Percentiles rank a stretch among this genome's conserved stretches.
These are phyloP conservation scores for Porogramme epimiltina DNA, from an alignment of 1,284 basidiomycete species.

Conservation along the genomic window DNA sequence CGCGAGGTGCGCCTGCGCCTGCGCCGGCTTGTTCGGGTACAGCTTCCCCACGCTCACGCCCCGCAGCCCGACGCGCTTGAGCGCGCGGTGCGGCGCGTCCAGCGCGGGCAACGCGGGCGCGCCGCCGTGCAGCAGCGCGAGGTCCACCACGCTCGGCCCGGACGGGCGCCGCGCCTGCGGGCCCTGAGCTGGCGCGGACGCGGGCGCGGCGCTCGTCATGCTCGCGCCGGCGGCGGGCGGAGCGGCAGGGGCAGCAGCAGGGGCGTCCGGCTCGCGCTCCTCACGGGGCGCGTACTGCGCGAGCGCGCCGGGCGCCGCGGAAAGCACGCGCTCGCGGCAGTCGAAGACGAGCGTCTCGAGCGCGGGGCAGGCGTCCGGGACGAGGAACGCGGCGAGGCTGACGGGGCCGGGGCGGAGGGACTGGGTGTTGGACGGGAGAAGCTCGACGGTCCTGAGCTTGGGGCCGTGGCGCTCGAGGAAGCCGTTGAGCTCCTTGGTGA, in stretches of 20 bases:
- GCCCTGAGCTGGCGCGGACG: no score
- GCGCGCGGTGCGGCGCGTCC: slow-evolving; percentile 35
- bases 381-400: slow-evolving; percentile 51
- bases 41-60: slow-evolving; percentile 42
- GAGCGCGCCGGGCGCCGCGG: slow-evolving; percentile 10
- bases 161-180: background rate
- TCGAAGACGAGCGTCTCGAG: slow-evolving; percentile 56
- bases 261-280: background rate
- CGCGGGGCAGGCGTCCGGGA: slow-evolving; percentile 33
- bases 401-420: slow-evolving; percentile 53
- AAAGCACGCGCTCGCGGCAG: slow-evolving; percentile 24
- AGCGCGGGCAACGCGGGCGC: slow-evolving; percentile 30
- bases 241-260: background rate
- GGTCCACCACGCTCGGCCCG: slow-evolving; percentile 1
- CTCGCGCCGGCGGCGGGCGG: no score
- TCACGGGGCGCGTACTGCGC: slow-evolving; percentile 8
- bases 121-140: slow-evolving; percentile 8
- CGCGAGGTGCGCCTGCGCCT: slow-evolving; percentile 41
- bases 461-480: slow-evolving; percentile 31
- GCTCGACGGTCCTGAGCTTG: slow-evolving; percentile 27
- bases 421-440: slow-evolving; percentile 49
- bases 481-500: slow-evolving; percentile 38
- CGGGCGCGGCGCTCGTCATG: no score
- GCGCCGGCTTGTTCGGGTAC: slow-evolving; percentile 42
- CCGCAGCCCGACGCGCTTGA: slow-evolving; percentile 48